These are phyloP conservation scores for Dictyostelium firmibasis DNA, from an alignment of 78 protist genomes.

Conservation along the genomic window DNA sequence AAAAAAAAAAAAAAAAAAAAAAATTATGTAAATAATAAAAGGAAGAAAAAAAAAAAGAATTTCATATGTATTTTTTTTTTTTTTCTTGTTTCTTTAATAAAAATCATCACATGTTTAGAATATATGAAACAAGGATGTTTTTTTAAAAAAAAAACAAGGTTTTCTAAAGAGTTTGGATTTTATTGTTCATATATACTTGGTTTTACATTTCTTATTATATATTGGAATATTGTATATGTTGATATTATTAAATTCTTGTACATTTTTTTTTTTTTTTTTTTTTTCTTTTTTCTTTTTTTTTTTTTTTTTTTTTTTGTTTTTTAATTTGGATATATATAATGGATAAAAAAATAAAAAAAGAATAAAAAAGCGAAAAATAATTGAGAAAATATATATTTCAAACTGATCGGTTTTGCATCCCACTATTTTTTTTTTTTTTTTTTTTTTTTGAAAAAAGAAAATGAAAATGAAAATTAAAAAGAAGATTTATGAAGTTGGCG, in stretches of 20 bases:
- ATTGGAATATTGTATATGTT: neutral
- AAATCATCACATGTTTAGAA: neutral
- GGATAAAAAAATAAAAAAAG: neutral
- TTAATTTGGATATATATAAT: neutral
- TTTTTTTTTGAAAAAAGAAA: neutral
- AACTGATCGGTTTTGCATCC: neutral
- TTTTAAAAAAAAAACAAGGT: neutral
- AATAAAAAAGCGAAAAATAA: too few relatives aligned
- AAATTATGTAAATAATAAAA: too few relatives aligned
- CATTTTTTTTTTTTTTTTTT: neutral
- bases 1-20: neutral
- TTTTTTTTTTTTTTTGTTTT: neutral
- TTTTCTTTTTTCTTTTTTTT: neutral
- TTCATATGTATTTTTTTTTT: neutral
- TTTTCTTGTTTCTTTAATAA: neutral
- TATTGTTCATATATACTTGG: neutral
- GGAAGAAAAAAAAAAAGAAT: too few relatives aligned
- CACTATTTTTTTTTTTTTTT: neutral
- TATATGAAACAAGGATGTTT: neutral
- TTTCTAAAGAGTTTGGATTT: neutral
- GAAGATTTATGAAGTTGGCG: neutral
- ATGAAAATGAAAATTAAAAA: too few relatives aligned
- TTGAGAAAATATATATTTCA: neutral
- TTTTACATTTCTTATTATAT: neutral
- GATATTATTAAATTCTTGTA: too few relatives aligned